These are phyloP conservation scores for Lachancea dasiensis DNA, from an alignment of 805 yeast genomes.

Conservation along the genomic window DNA sequence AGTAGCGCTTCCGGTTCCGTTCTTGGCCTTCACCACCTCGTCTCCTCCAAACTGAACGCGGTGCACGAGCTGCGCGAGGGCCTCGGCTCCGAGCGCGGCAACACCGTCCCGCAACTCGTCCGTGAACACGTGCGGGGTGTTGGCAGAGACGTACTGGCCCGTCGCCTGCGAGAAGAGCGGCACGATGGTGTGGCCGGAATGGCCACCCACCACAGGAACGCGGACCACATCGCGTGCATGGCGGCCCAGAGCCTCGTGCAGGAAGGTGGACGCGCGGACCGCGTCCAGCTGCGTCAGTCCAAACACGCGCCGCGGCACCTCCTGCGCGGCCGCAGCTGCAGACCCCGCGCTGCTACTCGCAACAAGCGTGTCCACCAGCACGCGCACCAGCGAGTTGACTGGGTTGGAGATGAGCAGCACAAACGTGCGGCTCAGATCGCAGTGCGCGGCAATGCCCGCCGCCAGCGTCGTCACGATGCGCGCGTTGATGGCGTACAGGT, in stretches of 20 bases:
- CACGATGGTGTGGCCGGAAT: slow-evolving; percentile 90
- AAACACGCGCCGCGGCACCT: slow-evolving; percentile 51
- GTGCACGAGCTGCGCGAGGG: slow-evolving; percentile 45
- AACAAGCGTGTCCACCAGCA: slow-evolving; percentile 67
- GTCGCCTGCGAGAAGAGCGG: slow-evolving; percentile 58
- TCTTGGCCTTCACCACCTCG: slow-evolving; percentile 92
- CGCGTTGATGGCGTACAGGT: slow-evolving; percentile 77
- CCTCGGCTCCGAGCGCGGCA: slow-evolving; percentile 3
- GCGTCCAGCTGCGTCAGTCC: slow-evolving; percentile 89
- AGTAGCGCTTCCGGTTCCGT: slow-evolving; percentile 93
- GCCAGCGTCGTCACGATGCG: slow-evolving; percentile 71
- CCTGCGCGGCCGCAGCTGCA: background rate
- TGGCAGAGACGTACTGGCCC: background rate
- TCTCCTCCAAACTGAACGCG: slow-evolving; percentile 97
- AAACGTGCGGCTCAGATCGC: slow-evolving; percentile 60
- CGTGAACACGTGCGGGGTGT: background rate
- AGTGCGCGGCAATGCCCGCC: slow-evolving; percentile 61
- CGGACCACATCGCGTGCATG: slow-evolving; percentile 43
- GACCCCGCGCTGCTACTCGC: slow-evolving; percentile 28
- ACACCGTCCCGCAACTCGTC: slow-evolving; percentile 1
- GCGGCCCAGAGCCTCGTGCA: slow-evolving; percentile 47
- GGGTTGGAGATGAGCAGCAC: slow-evolving; percentile 87
- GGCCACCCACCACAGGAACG: slow-evolving; percentile 86
- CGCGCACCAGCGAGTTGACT: slow-evolving; percentile 88
- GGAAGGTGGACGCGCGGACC: slow-evolving; percentile 75